Evolutionary conservation across 2,329 filamentous ascomycete genomes (phyloP), one percentile per base, ranked within the genome.

Genomic region (Paraphaeosphaeria minitans): DNA sequence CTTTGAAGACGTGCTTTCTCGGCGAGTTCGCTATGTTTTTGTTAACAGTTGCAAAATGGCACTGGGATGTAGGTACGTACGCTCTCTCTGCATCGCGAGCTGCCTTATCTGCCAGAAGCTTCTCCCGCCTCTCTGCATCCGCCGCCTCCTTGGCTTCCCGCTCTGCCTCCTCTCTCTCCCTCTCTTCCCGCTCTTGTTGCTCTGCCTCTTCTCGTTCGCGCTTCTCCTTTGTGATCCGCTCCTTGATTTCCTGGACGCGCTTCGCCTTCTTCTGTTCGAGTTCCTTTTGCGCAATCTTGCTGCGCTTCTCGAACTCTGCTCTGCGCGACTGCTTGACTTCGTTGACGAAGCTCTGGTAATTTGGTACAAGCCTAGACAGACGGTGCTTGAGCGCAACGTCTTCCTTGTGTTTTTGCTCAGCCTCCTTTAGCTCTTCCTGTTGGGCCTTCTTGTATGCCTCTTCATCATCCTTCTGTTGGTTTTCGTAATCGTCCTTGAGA

Each of bases 221-320:
- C 81, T 88, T 92, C 85, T 97, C 93, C 57, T 90, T 88, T 56
- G 91, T 85, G 77, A 89, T 89, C 67, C 88, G 87, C 74, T 97
- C 94, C 69, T 91, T 89, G 72, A 91, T 87, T 77, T 97, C 93
- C 84, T 92, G 94, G 80, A 93, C 89, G 72, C 95, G 91, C 65
- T 88, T 85, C 41, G 89, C 86, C 79, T 97, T 96, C 82, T 96
- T 92, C 79, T 90, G 90, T 82, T 98, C 91, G 58, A 98, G 86
- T 76, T 99, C 95, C 65, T 90, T 88, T 83, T 98, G 93, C 33
- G 95, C 95, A 72, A 92, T 89, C 77, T 90, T 93, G 74, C 91
- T 91, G 65, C 93, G 91, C 82, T 91, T 94, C 84, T 98, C 95
- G 68, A 98, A 99, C 79, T 98, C 93, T 69, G 96, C 91, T 74